Base-by-base conservation (phyloP, 2,329 filamentous ascomycete genomes). In the Botrytis paeoniae region DNA sequence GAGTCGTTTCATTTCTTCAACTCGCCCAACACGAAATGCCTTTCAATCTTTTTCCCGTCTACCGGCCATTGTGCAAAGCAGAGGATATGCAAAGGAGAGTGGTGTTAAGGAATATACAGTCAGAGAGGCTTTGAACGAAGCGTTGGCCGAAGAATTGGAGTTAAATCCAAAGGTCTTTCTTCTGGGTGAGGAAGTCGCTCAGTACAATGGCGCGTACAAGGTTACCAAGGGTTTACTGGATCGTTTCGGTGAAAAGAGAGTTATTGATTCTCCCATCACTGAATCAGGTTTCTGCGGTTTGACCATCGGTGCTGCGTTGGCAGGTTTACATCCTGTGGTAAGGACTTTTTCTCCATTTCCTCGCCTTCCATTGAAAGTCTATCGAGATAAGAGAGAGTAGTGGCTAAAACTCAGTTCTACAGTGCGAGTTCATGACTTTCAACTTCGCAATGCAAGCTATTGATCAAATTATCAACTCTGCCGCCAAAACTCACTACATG, bases 381-480 rank as follows among this genome's bases (percentile, higher is more conserved):
- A 35, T 60, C 29, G 29, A 60, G 39, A 71, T 64, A 32, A 60
- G n/a, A 48, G 35, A 57, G 43, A 60, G 43, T 41, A 54, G 35
- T 60, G 22, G 59, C 73, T 72, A 60, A 71, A 32, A n/a, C 7
- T 4, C 12, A 57, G 73, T 65, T 70, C 72, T 43, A 59, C 78
- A 96, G 93, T 96, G 93, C 89, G 96, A 99, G 87, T 99, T 99
- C 89, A 99, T 99, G 96, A 99, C 96, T 81, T 98, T 97, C 91
- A 99, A 99, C 90, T 98, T 98, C 83, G 95, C 96, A 84, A 99
- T 99, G 96, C 96, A 99, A 87, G 94, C 96, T 83, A 99, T 99
- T 84, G 96, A 99, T 84, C 96, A 99, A 84, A 93, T 99, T 83
- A 95, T 99, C 90, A 99, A 99, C 91, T 98, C 95, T 68, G 96